A percentile compares a stretch with the other conserved stretches of the same genome.
These are phyloP conservation scores for Ustulina deusta DNA, from an alignment of 2,329 filamentous ascomycete species.

Conservation along the genomic window DNA sequence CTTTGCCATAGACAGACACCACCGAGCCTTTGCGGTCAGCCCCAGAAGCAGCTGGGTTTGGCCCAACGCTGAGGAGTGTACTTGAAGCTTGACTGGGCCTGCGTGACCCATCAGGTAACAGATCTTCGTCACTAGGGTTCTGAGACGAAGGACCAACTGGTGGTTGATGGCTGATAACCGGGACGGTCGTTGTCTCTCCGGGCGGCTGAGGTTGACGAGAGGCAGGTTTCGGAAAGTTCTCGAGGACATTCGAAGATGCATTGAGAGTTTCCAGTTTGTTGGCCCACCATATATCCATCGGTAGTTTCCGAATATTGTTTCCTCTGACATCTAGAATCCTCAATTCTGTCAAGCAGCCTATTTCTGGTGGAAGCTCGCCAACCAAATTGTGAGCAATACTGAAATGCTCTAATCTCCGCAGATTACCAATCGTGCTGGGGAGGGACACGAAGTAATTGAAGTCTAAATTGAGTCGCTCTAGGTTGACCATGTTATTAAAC, in stretches of 20 bases:
- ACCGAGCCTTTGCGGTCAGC: conserved; percentile 83
- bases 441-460: conserved; percentile 96
- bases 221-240: conserved; percentile 88
- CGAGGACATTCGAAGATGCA: conserved; percentile 92
- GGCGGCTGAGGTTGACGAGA: conserved; percentile 74
- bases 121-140: conserved; percentile 82
- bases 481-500: conserved; percentile 86
- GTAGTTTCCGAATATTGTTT: conserved; percentile 91
- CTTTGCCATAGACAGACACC: conserved; percentile 81
- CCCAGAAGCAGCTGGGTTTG: conserved; percentile 72
- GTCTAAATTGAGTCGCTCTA: conserved; percentile 90
- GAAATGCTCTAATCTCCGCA: conserved; percentile 87
- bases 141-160: conserved; percentile 63
- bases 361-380: conserved; percentile 84
- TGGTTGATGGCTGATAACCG: conserved; percentile 57
- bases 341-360: conserved; percentile 87
- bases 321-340: conserved; percentile 88
- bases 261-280: conserved; percentile 91
- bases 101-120: conserved; percentile 68
- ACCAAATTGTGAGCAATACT: conserved; percentile 94
- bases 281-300: conserved; percentile 96
- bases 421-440: conserved; percentile 84
- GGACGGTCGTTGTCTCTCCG: conserved; percentile 58
- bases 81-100: conserved; percentile 88
- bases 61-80: conserved; percentile 79